Evolutionary conservation across 2,329 filamentous ascomycete genomes (phyloP), one percentile per base, ranked within the genome.

Genomic region (Sphaerulina populicola): DNA sequence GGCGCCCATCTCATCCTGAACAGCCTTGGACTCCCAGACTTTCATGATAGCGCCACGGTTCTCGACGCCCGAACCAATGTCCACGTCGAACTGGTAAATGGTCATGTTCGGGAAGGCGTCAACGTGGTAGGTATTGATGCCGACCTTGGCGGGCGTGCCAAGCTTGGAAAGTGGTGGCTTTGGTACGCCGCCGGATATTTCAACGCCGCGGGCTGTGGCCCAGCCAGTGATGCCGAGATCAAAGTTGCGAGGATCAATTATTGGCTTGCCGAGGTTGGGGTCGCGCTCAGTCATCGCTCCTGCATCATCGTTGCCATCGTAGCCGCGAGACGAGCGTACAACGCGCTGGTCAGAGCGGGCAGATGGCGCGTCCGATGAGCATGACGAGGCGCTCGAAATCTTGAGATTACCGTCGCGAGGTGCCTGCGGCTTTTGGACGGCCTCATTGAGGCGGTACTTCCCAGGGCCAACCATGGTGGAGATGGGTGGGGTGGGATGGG

Each of bases 21-120:
- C 75, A 0, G 71, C 68, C 1, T 76, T 71, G 0, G 83, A 85
- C 1, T 79, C 71, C 88, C 88, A 96, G 27, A 89, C 78, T 65
- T 87, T 89, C 66, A 81, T 82, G 61, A 88, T 77, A 4, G 93
- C 72, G 3, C 78, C 77, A 4, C 77, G 74, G 68, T 85, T 87
- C 51, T 83, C 77, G 0, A 70, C 72, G 7, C 81, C 81, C 1
- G 76, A 80, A 1, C 82, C 79, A 39, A 91, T 76, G 3, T 76
- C 64, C 23, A 94, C 60, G 18, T 95, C 88, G 60, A 91, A 97
- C 64, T 96, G 90, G 56, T 82, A 82, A 18, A 96, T 79, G 0
- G 79, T 77, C 10, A 74, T 77, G 2, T 68, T 74, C 0, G 81
- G 81, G 49, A 82, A 80, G 8, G 72, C 69, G 0, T 66, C 69